Percentiles rank a stretch among this genome's conserved stretches.
These are phyloP conservation scores for Naganishia randhawae DNA, from an alignment of 768 basidiomycete genomes.

Conservation along the genomic window DNA sequence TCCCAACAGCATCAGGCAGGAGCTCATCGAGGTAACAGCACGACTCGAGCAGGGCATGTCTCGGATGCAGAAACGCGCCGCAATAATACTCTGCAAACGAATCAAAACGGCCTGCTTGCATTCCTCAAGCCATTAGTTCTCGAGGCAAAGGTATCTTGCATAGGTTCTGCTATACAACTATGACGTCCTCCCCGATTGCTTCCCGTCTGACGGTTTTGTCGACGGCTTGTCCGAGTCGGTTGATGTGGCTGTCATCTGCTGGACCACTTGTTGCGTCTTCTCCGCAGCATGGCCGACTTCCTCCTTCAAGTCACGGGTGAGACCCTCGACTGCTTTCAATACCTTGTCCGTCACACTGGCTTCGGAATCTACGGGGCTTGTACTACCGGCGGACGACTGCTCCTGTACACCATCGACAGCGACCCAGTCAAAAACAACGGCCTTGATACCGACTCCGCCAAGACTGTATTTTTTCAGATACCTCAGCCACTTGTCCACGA, in stretches of 20 bases:
- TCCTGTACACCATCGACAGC: constrained; percentile 57
- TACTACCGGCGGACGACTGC: constrained; percentile 44
- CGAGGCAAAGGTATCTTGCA: no score
- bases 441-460: constrained; percentile 81
- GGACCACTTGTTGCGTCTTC: background rate
- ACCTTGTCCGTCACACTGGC: constrained; percentile 12
- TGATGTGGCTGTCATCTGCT: background rate
- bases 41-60: background rate
- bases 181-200: no score
- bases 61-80: background rate
- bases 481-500: constrained; percentile 72
- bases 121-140: no score
- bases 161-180: no score
- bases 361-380: background rate
- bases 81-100: no score
- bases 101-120: no score
- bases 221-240: background rate
- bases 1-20: no score
- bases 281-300: constrained; percentile 13
- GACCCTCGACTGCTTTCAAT: constrained; percentile 21
- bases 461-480: constrained; percentile 73
- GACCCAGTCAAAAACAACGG: constrained; percentile 69
- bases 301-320: constrained; percentile 27
- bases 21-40: no score
- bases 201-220: background rate